Percentiles rank a stretch among this genome's conserved stretches.
Evolutionary conservation across 495 filamentous ascomycete species (phyloP).

Genomic region (Aspergillus bridgeri): DNA sequence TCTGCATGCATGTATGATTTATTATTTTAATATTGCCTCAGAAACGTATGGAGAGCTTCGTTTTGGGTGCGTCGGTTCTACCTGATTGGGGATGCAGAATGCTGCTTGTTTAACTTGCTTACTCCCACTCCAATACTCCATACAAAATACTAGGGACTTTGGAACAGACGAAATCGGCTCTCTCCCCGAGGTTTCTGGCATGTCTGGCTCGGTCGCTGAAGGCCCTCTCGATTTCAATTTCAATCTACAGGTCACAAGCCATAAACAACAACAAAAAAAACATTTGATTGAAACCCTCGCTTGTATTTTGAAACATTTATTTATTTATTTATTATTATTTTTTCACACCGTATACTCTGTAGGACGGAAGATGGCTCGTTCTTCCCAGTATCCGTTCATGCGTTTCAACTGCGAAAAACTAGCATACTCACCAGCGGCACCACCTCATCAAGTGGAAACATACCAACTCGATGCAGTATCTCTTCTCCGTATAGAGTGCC

Average conservation of each 20-base stretch:
- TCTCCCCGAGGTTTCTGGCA: neutral
- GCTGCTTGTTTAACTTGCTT: neutral
- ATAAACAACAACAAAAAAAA: neutral
- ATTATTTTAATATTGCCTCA: no score
- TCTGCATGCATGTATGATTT: no score
- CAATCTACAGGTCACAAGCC: slow-evolving; percentile 2
- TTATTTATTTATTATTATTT: neutral
- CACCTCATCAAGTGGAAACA: neutral
- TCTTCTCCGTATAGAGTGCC: neutral
- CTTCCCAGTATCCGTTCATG: no score
- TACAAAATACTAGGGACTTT: neutral
- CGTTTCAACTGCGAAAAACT: neutral
- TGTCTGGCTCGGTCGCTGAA: neutral
- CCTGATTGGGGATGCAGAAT: neutral
- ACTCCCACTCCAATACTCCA: no score
- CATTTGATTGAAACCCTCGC: neutral
- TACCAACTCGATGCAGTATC: neutral
- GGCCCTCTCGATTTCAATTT: neutral
- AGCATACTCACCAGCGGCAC: neutral
- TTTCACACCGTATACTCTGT: no score
- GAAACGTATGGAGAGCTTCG: neutral
- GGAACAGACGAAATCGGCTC: neutral
- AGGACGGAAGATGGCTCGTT: no score
- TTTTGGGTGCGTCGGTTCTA: neutral
- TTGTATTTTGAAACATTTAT: neutral